Percentiles rank a stretch among this genome's conserved stretches.
Conservation (phyloP, 192 early-diverging fungal genomes). For the Piromyces sp. region DNA sequence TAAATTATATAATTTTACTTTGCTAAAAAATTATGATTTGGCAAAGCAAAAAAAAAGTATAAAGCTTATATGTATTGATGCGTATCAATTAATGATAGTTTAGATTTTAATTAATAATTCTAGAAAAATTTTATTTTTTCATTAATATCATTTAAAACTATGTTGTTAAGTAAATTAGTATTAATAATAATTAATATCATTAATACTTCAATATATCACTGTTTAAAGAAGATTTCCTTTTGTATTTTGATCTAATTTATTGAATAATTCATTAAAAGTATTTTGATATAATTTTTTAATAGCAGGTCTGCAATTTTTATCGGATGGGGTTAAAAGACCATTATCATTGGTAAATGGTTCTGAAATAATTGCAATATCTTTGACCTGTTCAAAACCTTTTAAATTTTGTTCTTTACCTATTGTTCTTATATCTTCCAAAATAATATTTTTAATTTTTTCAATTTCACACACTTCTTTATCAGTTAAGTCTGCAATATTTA, state of each 20-base stretch:
- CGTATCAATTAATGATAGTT: no score
- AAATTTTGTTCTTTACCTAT: not conserved
- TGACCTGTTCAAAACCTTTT: not conserved
- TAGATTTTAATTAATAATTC: no score
- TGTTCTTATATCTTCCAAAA: not conserved
- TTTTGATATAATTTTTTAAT: not conserved
- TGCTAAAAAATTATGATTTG: no score
- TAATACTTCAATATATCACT: no score
- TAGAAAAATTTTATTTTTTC: no score
- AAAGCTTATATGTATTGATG: no score
- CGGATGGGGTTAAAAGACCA: not conserved
- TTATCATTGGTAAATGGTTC: not conserved
- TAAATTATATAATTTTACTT: no score
- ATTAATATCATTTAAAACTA: no score
- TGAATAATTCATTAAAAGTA: not conserved
- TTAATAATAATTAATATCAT: no score
- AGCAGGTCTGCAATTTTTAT: not conserved
- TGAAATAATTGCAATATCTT: not conserved
- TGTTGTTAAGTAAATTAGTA: no score
- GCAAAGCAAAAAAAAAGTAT: no score
- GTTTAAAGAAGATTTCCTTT: not conserved
- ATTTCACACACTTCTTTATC: not conserved
- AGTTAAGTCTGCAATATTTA: not conserved
- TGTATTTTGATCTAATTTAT: not conserved
- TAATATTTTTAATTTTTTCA: not conserved